Evolutionary conservation across 2,329 filamentous ascomycete genomes (phyloP).

Genomic region (Ophiognomonia clavigignenti-juglandacearum): DNA sequence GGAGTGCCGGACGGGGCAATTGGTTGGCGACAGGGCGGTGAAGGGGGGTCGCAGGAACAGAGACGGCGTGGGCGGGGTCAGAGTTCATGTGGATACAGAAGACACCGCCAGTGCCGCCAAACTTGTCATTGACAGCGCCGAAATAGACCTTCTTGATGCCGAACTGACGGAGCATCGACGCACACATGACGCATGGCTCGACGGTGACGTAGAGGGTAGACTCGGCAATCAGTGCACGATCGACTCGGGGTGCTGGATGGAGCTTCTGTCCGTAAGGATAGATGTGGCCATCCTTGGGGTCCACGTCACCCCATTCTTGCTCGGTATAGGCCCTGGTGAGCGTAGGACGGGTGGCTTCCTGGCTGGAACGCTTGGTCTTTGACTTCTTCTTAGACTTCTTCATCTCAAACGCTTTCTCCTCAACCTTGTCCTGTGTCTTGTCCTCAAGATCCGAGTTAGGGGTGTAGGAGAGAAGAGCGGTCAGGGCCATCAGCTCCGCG

Average conservation of each 20-base stretch:
- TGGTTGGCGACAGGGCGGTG: slow-evolving; percentile 20
- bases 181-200: slow-evolving; percentile 98
- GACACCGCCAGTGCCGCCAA: slow-evolving; percentile 92
- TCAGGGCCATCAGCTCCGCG: slow-evolving; percentile 88
- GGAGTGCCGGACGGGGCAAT: slow-evolving; percentile 10
- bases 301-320: slow-evolving; percentile 45
- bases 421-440: not conserved
- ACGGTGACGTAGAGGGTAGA: slow-evolving; percentile 90
- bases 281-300: slow-evolving; percentile 51
- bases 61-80: slow-evolving; percentile 25
- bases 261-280: slow-evolving; percentile 59
- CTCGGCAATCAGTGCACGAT: slow-evolving; percentile 63
- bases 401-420: slow-evolving; percentile 20
- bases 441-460: slow-evolving; percentile 26
- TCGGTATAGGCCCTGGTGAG: slow-evolving; percentile 25
- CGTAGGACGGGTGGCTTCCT: slow-evolving; percentile 19
- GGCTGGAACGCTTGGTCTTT: slow-evolving; percentile 14
- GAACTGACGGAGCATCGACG: slow-evolving; percentile 83
- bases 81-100: slow-evolving; percentile 74
- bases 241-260: slow-evolving; percentile 51
- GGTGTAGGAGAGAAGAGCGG: slow-evolving; percentile 44
- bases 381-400: slow-evolving; percentile 11
- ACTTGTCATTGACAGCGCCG: slow-evolving; percentile 92
- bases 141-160: slow-evolving; percentile 88
- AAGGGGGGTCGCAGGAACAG: slow-evolving; percentile 23